These are phyloP conservation scores for Drosera spatulata DNA, from an alignment of 179 eudicot species.

Conservation along the genomic window DNA sequence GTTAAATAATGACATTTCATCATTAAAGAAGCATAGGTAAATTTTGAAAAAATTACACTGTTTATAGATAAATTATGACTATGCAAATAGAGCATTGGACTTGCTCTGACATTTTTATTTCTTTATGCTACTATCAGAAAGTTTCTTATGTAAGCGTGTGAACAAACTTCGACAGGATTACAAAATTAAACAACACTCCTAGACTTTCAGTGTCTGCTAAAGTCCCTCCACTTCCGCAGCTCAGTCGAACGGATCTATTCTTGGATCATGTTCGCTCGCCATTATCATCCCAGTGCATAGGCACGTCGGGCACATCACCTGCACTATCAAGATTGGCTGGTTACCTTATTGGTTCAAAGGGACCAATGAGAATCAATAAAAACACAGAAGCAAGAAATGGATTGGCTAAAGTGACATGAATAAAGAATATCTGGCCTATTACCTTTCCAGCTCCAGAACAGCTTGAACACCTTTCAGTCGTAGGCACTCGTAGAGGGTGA, in stretches of 20 bases:
- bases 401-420: not conserved
- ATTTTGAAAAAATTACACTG: too few species aligned
- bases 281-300: conserved; percentile 85
- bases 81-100: too few species aligned
- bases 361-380: not conserved
- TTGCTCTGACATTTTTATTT: too few species aligned
- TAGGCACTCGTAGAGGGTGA: conserved; percentile 64
- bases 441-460: conserved; percentile 97
- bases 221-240: not conserved
- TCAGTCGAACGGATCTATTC: conserved; percentile 75
- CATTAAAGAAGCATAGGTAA: too few species aligned
- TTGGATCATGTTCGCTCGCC: conserved; percentile 92
- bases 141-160: too few species aligned
- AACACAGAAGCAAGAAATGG: not conserved
- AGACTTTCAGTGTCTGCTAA: too few species aligned
- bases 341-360: not conserved
- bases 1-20: too few species aligned
- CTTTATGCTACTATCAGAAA: too few species aligned
- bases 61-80: too few species aligned
- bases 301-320: too few species aligned
- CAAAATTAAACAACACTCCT: too few species aligned
- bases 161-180: too few species aligned
- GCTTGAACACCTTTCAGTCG: conserved; percentile 65
- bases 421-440: not conserved
- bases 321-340: not conserved